Percentiles rank a stretch among this genome's conserved stretches.
Evolutionary conservation across 2,329 filamentous ascomycete species (phyloP).

Genomic region (Bipolaris victoriae): DNA sequence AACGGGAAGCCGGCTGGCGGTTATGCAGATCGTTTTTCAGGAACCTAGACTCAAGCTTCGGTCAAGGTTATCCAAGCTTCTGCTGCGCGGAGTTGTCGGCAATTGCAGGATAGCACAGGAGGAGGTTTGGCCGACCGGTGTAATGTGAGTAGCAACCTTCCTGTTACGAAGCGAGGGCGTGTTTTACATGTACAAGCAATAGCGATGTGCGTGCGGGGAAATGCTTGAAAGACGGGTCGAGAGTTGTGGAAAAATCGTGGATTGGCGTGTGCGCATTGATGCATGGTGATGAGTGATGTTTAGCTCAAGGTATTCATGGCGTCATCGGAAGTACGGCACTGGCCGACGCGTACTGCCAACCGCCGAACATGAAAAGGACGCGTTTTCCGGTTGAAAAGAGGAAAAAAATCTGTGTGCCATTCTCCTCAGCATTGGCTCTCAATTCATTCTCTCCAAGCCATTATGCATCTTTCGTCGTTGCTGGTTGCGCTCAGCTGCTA

Average conservation of each 20-base stretch:
- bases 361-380: constrained; percentile 23
- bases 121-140: neutral
- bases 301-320: constrained; percentile 45
- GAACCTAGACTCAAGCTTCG: constrained; percentile 34
- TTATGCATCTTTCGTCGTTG: constrained; percentile 41
- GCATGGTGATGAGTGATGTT: constrained; percentile 11
- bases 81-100: constrained; percentile 22
- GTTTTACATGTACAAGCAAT: constrained; percentile 3
- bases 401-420: neutral
- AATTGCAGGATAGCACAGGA: constrained; percentile 37
- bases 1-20: constrained; percentile 5
- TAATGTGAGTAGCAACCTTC: constrained; percentile 7
- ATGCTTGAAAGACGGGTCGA: neutral
- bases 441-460: constrained; percentile 25
- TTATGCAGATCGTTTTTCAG: constrained; percentile 18
- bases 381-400: constrained; percentile 2
- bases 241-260: constrained; percentile 20
- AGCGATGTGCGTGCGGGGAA: constrained; percentile 13
- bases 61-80: constrained; percentile 23
- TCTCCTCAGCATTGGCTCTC: constrained; percentile 5
- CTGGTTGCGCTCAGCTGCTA: constrained; percentile 40
- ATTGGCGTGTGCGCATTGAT: constrained; percentile 21
- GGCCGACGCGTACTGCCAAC: constrained; percentile 9
- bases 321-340: constrained; percentile 46
- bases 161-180: constrained; percentile 2